These are phyloP conservation scores for Tricholoma saponaceum DNA, from an alignment of 768 basidiomycete species.

Conservation along the genomic window DNA sequence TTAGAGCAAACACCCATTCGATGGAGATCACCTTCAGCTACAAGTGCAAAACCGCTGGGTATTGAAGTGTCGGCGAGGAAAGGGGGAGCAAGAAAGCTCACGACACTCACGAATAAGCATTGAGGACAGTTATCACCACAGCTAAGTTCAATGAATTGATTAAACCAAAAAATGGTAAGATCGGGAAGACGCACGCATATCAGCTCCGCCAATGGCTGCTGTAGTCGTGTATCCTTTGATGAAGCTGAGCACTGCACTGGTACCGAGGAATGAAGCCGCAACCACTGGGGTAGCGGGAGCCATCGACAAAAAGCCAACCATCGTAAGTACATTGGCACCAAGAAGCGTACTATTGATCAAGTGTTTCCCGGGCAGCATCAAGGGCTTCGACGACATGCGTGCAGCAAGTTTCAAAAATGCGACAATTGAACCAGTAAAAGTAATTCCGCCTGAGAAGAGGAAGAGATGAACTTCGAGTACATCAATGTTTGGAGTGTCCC, in stretches of 20 bases:
- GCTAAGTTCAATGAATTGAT: conserved; percentile 37
- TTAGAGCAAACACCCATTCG: background rate
- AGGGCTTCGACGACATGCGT: conserved; percentile 70
- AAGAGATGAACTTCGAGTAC: conserved; percentile 4
- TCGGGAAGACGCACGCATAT: conserved; percentile 71
- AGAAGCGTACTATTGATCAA: conserved; percentile 70
- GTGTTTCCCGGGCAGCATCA: conserved; percentile 74
- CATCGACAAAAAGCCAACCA: conserved; percentile 74
- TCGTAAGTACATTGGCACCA: conserved; percentile 63
- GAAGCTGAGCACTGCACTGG: conserved; percentile 74
- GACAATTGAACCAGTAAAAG: conserved; percentile 87
- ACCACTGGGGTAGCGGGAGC: conserved; percentile 67
- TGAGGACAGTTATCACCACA: conserved; percentile 86
- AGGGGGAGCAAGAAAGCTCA: background rate
- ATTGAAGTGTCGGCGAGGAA: background rate
- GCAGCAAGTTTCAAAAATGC: conserved; percentile 88
- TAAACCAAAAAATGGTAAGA: background rate
- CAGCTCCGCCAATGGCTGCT: conserved; percentile 89
- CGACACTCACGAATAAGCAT: conserved; percentile 68
- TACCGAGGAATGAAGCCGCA: conserved; percentile 75
- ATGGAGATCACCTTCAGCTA: conserved; percentile 63
- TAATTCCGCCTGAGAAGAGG: conserved; percentile 56
- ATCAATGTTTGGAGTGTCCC: conserved; percentile 3
- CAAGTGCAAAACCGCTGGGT: conserved; percentile 72
- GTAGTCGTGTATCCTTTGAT: conserved; percentile 85